A percentile compares a stretch with the other conserved stretches of the same genome.
phyloP scores from a whole-genome alignment of 1,139 yeast species.

The Pichia sp. region DNA sequence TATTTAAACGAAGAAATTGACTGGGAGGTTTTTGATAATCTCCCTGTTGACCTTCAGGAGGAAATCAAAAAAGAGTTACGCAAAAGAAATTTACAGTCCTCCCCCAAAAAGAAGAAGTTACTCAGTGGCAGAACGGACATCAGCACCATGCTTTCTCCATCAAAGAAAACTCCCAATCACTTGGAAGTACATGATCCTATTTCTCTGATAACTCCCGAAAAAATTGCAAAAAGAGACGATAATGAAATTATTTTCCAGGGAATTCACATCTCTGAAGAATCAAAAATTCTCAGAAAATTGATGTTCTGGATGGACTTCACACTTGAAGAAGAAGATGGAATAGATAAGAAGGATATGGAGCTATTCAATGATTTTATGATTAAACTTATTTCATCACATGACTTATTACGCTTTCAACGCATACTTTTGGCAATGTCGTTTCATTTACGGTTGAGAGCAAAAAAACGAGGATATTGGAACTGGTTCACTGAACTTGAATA shows the following conservation, averaged over 20 bases:
- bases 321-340: conserved; percentile 19
- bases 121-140: conserved; percentile 17
- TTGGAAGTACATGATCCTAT: neutral
- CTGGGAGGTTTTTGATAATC: conserved; percentile 49
- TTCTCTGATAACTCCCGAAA: conserved; percentile 7
- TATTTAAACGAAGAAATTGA: conserved; percentile 35
- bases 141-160: conserved; percentile 21
- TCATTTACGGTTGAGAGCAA: neutral
- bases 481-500: conserved; percentile 23
- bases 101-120: conserved; percentile 20
- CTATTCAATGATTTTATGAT: conserved; percentile 29
- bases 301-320: conserved; percentile 27
- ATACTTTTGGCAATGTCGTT: neutral
- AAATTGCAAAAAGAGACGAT: conserved; percentile 4
- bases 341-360: conserved; percentile 25
- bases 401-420: conserved; percentile 15
- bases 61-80: conserved; percentile 47
- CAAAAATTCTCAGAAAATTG: conserved; percentile 18
- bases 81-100: conserved; percentile 24
- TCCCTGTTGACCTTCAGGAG: conserved; percentile 49
- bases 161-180: conserved; percentile 13
- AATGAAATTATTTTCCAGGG: conserved; percentile 25
- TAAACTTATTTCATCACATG: conserved; percentile 16
- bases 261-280: conserved; percentile 20
- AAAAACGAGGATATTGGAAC: conserved; percentile 15